Base-by-base conservation (phyloP, 495 filamentous ascomycete genomes). In the Bathelium albidoporum region DNA sequence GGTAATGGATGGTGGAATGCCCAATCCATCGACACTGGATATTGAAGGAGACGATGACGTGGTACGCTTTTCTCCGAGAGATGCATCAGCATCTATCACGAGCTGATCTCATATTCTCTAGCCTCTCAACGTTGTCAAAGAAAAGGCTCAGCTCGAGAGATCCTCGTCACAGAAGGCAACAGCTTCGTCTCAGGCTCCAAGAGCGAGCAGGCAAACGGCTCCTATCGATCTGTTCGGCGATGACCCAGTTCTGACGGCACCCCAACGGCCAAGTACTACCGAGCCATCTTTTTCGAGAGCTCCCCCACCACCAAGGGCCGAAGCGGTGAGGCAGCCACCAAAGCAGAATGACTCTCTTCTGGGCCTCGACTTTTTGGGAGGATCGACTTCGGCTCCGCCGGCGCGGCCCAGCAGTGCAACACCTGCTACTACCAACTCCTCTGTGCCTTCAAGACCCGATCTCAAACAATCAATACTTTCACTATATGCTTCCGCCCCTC, bases 401-500 rank as follows among this genome's bases (percentile, higher is more conserved):
- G 79, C 73, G 55, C 83, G 91, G 52, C 89, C 91, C 4, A 94
- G 88, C 73, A 87, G 87, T 14, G 81, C 82, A 36, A 83, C 87
- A 22, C 83, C 83, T 26, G 76, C 82, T 32, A 75, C 67, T 0
- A 65, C 82, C 11, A 78, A 80, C 22, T 70, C 81, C 5, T 76
- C 76, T 20, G 79, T 79, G 32, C 84, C 89, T 67, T 96, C 92
- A 45, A 81, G 94, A 43, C 93, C 95, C 1, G 94, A 98, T 73
- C 78, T 98, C 43, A 97, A 97, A 73, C 92, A 96, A 73, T 97
- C 93, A 14, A 98, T 98, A 62, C 77, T 98, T 12, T 97, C 95
- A 1, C 80, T 98, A 9, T 98, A 98, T 71, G 89, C 94, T 39
- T 90, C 92, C 44, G 87, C 89, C 62, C 89, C 87, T 20, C 81